phyloP scores from a whole-genome alignment of 1,284 basidiomycete species.

The Ustilago nuda region DNA sequence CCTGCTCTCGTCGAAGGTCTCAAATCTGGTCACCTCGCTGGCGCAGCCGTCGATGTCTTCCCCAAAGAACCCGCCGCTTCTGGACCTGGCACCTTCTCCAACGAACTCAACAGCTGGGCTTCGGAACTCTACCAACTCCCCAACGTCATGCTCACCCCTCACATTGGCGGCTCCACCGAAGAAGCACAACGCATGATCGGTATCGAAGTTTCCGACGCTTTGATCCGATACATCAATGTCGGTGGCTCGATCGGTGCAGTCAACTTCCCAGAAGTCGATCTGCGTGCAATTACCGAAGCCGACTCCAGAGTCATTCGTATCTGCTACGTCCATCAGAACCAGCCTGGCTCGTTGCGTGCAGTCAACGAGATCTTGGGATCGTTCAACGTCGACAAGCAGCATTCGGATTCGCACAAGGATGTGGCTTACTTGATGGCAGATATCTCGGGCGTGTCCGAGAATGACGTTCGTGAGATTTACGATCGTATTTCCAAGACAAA shows the following conservation, averaged over 20 bases:
- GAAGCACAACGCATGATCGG: slow-evolving; percentile 99
- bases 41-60: slow-evolving; percentile 95
- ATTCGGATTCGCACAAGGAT: slow-evolving; percentile 94
- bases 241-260: slow-evolving; percentile 89
- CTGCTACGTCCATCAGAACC: slow-evolving; percentile 96
- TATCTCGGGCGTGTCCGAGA: slow-evolving; percentile 87
- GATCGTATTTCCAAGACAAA: slow-evolving; percentile 82
- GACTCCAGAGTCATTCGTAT: slow-evolving; percentile 88
- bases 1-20: slow-evolving; percentile 86
- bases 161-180: slow-evolving; percentile 98
- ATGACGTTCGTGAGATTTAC: slow-evolving; percentile 84
- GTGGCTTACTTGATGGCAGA: slow-evolving; percentile 96
- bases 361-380: slow-evolving; percentile 92
- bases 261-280: slow-evolving; percentile 99
- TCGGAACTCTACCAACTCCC: slow-evolving; percentile 55
- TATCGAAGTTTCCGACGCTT: slow-evolving; percentile 87
- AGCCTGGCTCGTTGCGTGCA: slow-evolving; percentile 93
- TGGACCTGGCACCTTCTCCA: slow-evolving; percentile 78
- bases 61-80: slow-evolving; percentile 92
- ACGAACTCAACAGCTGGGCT: slow-evolving; percentile 65
- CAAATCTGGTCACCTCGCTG: slow-evolving; percentile 86
- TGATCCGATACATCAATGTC: slow-evolving; percentile 90
- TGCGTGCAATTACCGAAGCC: slow-evolving; percentile 82
- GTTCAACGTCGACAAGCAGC: slow-evolving; percentile 99
- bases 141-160: slow-evolving; percentile 74